Evolutionary conservation across 2,329 filamentous ascomycete genomes (phyloP).

Genomic region (Bipolaris victoriae): DNA sequence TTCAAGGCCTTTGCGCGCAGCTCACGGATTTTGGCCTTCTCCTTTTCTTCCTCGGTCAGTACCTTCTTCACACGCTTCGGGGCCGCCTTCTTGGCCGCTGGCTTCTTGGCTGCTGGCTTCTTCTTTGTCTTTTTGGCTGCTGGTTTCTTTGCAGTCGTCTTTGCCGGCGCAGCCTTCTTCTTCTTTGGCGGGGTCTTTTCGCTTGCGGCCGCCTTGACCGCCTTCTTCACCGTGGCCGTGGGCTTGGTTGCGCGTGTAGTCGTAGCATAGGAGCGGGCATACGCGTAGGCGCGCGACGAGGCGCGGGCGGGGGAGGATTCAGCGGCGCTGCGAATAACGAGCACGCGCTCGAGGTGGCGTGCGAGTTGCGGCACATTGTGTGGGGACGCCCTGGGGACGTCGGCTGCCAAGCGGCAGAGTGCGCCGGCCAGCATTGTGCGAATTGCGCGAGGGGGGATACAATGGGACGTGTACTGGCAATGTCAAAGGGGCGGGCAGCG

Average conservation of each 20-base stretch:
- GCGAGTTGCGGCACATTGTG: conserved; percentile 46
- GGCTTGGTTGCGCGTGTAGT: conserved; percentile 39
- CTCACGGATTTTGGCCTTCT: conserved; percentile 33
- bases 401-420: conserved; percentile 45
- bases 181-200: conserved; percentile 39
- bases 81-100: conserved; percentile 23
- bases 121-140: conserved; percentile 24
- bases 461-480: conserved; percentile 12
- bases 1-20: conserved; percentile 49
- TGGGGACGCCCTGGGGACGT: conserved; percentile 43
- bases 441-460: conserved; percentile 5
- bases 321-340: conserved; percentile 33
- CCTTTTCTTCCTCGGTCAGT: conserved; percentile 39
- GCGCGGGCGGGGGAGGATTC: conserved; percentile 24
- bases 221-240: conserved; percentile 40
- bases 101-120: conserved; percentile 30
- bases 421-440: conserved; percentile 44
- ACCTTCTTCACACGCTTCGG: conserved; percentile 27
- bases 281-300: conserved; percentile 34
- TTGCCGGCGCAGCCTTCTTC: conserved; percentile 31
- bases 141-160: conserved; percentile 27
- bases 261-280: conserved; percentile 46
- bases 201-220: conserved; percentile 30
- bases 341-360: conserved; percentile 34
- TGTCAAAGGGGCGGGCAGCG: conserved; percentile 13